Percentiles rank a stretch among this genome's conserved stretches.
Conservation (phyloP, 2,329 filamentous ascomycete species). For the Triangularia verruculosa region DNA sequence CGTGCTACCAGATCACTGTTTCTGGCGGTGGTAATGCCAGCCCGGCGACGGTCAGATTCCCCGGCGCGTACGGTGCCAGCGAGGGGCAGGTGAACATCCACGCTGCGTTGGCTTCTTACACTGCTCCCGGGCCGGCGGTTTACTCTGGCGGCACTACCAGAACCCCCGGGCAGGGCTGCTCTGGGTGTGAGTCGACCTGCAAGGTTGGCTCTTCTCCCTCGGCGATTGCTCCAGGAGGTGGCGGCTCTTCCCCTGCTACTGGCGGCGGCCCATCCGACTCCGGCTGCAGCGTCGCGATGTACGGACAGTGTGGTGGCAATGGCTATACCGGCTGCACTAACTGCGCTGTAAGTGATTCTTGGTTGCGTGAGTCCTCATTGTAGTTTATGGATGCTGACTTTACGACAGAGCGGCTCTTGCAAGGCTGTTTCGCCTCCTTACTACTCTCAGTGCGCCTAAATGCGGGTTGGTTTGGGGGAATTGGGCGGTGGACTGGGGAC, state of each 20-base stretch:
- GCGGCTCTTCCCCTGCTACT: constrained; percentile 24
- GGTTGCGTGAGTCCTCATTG: not conserved
- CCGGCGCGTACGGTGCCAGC: constrained; percentile 41
- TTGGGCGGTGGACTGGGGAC: not conserved
- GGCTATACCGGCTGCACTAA: constrained; percentile 28
- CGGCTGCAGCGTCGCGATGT: constrained; percentile 23
- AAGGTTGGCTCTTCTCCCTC: constrained; percentile 37
- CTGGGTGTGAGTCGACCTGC: constrained; percentile 41
- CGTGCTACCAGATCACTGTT: constrained; percentile 38
- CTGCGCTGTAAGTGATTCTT: constrained; percentile 25
- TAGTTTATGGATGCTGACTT: not conserved
- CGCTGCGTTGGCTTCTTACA: constrained; percentile 38
- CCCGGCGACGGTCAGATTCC: constrained; percentile 37
- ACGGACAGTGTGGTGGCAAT: constrained; percentile 29
- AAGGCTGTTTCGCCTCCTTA: constrained; percentile 29
- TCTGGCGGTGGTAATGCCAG: constrained; percentile 31
- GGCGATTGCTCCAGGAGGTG: constrained; percentile 29
- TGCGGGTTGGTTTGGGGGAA: constrained; percentile 3
- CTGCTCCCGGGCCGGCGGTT: constrained; percentile 45
- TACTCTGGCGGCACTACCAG: constrained; percentile 39
- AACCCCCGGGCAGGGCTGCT: constrained; percentile 39
- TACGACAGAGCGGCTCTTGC: constrained; percentile 26
- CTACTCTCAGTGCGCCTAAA: constrained; percentile 27
- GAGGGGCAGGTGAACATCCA: constrained; percentile 49
- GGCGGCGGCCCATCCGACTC: constrained; percentile 23